Evolutionary conservation across 2,329 filamentous ascomycete genomes (phyloP), one percentile per base, ranked within the genome.

Genomic region (Alternaria longipes): DNA sequence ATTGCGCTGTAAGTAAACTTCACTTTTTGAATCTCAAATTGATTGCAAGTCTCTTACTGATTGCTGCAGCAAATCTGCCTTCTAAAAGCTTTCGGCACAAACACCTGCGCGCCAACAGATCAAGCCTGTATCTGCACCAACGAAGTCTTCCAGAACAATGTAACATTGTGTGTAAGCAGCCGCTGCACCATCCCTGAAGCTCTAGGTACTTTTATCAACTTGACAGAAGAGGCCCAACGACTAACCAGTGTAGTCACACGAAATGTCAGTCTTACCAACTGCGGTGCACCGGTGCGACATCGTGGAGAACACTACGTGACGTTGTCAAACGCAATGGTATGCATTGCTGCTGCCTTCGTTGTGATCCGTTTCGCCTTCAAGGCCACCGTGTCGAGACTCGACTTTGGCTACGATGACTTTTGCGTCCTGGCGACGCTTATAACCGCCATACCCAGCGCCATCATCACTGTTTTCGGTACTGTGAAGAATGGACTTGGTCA

Each of bases 401-500:
- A 74, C 24, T 57, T 82, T 64, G 78, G 80, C 12, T 71, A 67
- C 64, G 81, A 83, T 64, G 81, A 83, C 59, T 78, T 72, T 58
- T 64, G 67, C 51, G 68, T 78, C 8, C 51, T 77, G 5, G 53
- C 67, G 16, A 72, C 71, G 4, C 47, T 71, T 32, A 53, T 74
- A 14, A 42, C 62, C 5, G 66, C 70, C 8, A 56, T 68, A 11
- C 71, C 75, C 5, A 72, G 67, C 38, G 71, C 74, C 18, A 61
- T 76, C 28, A 63, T 76, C 24, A 75, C 64, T 8, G 67, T 71
- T 8, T 63, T 59, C 26, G 71, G 71, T 8, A 71, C 67, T 22
- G 56, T 67, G 9, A 64, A 64, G 44, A 66, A 72, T 34, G 85
- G 85, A 1, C 73, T 86, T 7, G 84, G 85, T 1, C 79, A 73